phyloP scores from a whole-genome alignment of 768 basidiomycete genomes.

The Boletus sensibilis region DNA sequence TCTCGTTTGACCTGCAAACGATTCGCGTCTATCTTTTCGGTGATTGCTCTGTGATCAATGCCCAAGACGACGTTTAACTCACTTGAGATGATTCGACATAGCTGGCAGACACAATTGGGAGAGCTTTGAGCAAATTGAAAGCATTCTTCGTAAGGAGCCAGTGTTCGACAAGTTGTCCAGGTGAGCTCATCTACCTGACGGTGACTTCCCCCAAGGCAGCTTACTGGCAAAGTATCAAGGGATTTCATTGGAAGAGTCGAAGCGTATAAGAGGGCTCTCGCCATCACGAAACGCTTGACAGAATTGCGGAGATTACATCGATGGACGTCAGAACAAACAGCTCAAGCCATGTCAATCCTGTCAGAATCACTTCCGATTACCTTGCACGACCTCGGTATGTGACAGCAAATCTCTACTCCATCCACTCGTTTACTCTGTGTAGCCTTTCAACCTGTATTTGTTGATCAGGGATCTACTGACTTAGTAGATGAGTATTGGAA shows the following conservation, averaged over 20 bases:
- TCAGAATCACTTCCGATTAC: conserved; percentile 55
- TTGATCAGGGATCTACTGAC: conserved; percentile 55
- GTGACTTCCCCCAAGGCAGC: background rate
- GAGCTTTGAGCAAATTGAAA: conserved; percentile 43
- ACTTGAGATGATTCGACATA: conserved; percentile 22
- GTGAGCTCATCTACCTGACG: conserved; percentile 30
- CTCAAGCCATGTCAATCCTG: conserved; percentile 44
- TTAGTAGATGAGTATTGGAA: conserved; percentile 52
- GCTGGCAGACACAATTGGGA: conserved; percentile 53
- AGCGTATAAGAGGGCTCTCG: conserved; percentile 52
- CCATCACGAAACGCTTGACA: conserved; percentile 53
- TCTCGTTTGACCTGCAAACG: conserved; percentile 43
- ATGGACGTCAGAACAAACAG: conserved; percentile 52
- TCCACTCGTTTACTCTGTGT: conserved; percentile 6
- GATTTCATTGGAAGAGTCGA: conserved; percentile 60
- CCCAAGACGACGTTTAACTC: background rate
- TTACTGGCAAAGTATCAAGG: conserved; percentile 32
- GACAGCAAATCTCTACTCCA: conserved; percentile 24
- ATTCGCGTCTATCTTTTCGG: conserved; percentile 53
- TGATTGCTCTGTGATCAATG: conserved; percentile 26
- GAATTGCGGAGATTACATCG: conserved; percentile 55
- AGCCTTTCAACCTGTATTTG: conserved; percentile 68
- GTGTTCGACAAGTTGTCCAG: conserved; percentile 58
- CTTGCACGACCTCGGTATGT: conserved; percentile 38
- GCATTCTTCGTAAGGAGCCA: conserved; percentile 51